Conservation (phyloP, 148 eudicot species). For the Gaultheria prostrata region DNA sequence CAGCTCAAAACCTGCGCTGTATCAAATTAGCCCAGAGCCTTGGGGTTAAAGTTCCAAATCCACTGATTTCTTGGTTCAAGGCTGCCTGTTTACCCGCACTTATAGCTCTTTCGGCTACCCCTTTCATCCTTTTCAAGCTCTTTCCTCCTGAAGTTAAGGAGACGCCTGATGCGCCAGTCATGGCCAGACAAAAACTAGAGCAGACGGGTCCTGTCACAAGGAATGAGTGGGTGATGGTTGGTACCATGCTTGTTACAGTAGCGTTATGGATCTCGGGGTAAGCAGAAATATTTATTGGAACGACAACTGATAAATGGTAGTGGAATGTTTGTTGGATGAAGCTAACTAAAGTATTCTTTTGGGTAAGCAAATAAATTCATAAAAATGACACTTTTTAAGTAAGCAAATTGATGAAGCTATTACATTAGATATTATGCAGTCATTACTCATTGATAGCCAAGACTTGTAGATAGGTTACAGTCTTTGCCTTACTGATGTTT, state of each 20-base stretch:
- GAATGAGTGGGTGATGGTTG: slow-evolving; percentile 89
- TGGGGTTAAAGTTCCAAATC: slow-evolving; percentile 64
- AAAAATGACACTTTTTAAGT: not conserved
- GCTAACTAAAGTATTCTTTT: not conserved
- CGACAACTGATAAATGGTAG: not conserved
- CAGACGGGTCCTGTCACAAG: slow-evolving; percentile 79
- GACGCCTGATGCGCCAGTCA: slow-evolving; percentile 89
- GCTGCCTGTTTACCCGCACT: slow-evolving; percentile 78
- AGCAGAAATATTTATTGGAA: slow-evolving; percentile 16
- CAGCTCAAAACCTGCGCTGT: slow-evolving; percentile 91
- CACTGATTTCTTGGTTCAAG: slow-evolving; percentile 86
- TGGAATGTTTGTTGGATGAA: not conserved
- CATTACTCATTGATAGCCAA: not conserved
- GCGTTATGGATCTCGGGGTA: slow-evolving; percentile 89
- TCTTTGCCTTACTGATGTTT: not conserved
- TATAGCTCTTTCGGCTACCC: slow-evolving; percentile 59
- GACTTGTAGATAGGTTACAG: not conserved
- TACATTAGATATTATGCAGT: not conserved
- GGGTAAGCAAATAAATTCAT: not conserved
- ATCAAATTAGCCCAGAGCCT: slow-evolving; percentile 85
- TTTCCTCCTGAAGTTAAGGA: slow-evolving; percentile 85
- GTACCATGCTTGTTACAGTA: slow-evolving; percentile 85
- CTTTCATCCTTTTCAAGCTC: slow-evolving; percentile 62
- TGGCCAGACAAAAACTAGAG: slow-evolving; percentile 71
- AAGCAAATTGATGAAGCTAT: not conserved